Evolutionary conservation across 1,284 basidiomycete species (phyloP).

Genomic region (Leccinum subrobustum): DNA sequence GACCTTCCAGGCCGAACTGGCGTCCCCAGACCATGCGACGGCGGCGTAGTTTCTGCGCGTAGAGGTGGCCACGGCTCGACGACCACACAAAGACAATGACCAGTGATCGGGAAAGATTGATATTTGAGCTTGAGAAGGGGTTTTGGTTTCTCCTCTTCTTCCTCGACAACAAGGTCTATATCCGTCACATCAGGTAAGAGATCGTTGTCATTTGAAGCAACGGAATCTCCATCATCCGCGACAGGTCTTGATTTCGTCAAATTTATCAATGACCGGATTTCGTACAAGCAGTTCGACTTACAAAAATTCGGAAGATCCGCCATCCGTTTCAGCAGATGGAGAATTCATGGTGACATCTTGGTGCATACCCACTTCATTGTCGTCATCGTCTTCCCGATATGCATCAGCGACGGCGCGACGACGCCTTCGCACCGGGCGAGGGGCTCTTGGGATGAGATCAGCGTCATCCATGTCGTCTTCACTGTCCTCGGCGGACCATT

Average conservation of each 20-base stretch:
- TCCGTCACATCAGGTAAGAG: constrained; percentile 8
- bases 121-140: constrained; percentile 63
- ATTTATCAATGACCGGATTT: constrained; percentile 1
- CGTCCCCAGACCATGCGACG: constrained; percentile 33
- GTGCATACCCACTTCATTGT: constrained; percentile 17
- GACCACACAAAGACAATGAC: constrained; percentile 71
- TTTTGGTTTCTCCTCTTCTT: constrained; percentile 71
- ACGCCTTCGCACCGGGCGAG: constrained; percentile 29
- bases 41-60: constrained; percentile 38
- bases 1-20: constrained; percentile 36
- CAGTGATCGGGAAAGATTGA: constrained; percentile 64
- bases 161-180: constrained; percentile 36
- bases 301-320: not conserved
- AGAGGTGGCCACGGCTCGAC: constrained; percentile 73
- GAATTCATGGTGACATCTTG: constrained; percentile 23
- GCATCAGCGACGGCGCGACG: constrained; percentile 21
- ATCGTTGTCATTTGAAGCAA: not conserved
- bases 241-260: constrained; percentile 2
- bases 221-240: not conserved
- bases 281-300: constrained; percentile 3
- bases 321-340: not conserved
- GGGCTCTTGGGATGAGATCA: constrained; percentile 6
- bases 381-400: constrained; percentile 29
- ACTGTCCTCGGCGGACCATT: constrained; percentile 21
- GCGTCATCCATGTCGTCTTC: constrained; percentile 22